Evolutionary conservation across 176 grass and related monocot species (phyloP), one percentile per base, ranked within the genome.

Genomic region (Themeda triandra): DNA sequence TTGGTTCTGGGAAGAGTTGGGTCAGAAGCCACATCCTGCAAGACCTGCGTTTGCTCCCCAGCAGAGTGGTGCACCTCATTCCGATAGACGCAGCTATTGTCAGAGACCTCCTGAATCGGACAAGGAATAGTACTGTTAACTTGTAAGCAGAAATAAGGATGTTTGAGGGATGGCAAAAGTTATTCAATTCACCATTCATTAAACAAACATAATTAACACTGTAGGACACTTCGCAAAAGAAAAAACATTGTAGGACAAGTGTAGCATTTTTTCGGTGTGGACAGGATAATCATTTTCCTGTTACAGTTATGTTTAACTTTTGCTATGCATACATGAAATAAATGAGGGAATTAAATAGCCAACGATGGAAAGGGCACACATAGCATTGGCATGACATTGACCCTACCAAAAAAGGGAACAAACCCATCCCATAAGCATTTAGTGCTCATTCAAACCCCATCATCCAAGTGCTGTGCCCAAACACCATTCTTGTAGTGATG

Each of bases 1-100:
- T 90, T 94, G 31, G 87, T 94, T 21, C 90, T 88, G 13, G 87
- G 90, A 29, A 92, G 78, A 19, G 90, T 94, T 14, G 90, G 92
- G 49, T 94, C 92, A 6, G 81, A 65, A 14, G 84, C 65, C 5
- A 90, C 92, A 49, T 94, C 90, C 45, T 90, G 81, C 70, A 92
- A 44, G 42, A 91, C 36, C 75, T 92, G 89, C 6, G 84, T 94
- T 18, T 82, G 73, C 75, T 94, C 89, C 6, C 60, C 82, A 17
- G 71, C 80, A 46, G 87, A 24, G 65, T 94, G 92, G 46, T 76
- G 80, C 39, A 94, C 81, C 48, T 87, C 90, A 0, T 92, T 80
- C 45, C 84, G 87, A n/a, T 90, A 94, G 10, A 94, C 90, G 8
- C 87, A 87, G 59, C 76, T 82, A 75, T 82, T 80, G 28, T 80